Evolutionary conservation across 164 flowering plant species (phyloP).

Genomic region (Magnolia sinica): DNA sequence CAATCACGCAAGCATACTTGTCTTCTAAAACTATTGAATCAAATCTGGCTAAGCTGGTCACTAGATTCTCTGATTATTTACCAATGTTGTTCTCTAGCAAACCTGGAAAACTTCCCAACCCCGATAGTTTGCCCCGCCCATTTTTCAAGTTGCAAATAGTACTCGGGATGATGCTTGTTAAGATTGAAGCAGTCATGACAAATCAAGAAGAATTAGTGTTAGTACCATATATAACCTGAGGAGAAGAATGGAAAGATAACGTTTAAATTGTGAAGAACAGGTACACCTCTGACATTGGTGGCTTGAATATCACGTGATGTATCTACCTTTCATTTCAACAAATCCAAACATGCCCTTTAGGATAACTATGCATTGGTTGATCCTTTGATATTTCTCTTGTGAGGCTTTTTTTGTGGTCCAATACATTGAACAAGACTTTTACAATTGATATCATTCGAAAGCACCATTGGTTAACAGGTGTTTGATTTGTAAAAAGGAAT

Average conservation of each 20-base stretch:
- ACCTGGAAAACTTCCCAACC: constrained; percentile 70
- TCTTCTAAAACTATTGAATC: constrained; percentile 44
- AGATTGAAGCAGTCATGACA: constrained; percentile 53
- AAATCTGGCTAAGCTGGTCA: constrained; percentile 55
- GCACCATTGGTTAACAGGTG: too few species aligned
- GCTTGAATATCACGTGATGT: too few species aligned
- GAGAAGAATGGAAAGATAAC: neutral
- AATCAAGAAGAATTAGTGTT: constrained; percentile 61
- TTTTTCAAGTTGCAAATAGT: constrained; percentile 42
- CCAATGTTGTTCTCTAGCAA: constrained; percentile 55
- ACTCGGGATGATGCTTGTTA: constrained; percentile 63
- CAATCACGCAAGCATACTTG: constrained; percentile 59
- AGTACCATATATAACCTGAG: constrained; percentile 72
- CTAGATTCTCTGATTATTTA: constrained; percentile 61
- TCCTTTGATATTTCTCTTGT: too few species aligned
- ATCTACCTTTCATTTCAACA: too few species aligned
- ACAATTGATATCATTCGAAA: too few species aligned
- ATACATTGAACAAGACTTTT: too few species aligned
- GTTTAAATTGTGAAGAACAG: too few species aligned
- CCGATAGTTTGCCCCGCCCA: constrained; percentile 57
- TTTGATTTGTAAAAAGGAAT: too few species aligned
- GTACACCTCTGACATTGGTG: too few species aligned
- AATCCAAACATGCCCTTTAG: too few species aligned
- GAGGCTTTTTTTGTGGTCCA: too few species aligned
- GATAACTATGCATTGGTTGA: too few species aligned